Percentiles rank a stretch among this genome's conserved stretches.
Conservation (phyloP, 441 rosid genomes). For the Sinapis alba region DNA sequence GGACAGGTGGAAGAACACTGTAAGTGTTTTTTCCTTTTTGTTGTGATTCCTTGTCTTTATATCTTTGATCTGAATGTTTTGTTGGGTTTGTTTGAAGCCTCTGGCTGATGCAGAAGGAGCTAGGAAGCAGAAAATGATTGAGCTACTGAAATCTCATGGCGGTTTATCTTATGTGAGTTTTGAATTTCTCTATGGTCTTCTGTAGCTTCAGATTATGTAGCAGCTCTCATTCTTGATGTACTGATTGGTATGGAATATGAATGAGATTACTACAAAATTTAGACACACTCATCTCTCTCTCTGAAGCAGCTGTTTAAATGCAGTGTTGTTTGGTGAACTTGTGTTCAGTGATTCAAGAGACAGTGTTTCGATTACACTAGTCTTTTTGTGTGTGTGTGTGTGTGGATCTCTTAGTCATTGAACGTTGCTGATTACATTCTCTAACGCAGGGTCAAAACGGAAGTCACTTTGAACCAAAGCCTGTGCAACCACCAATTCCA, state of each 20-base stretch:
- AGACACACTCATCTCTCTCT: neutral
- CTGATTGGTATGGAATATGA: constrained; percentile 11
- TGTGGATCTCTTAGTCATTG: constrained; percentile 2
- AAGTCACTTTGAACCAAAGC: constrained; percentile 96
- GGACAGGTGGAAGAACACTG: constrained; percentile 99
- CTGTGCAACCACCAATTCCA: constrained; percentile 90
- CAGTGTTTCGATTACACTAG: neutral
- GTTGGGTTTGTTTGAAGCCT: constrained; percentile 55
- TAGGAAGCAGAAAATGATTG: constrained; percentile 74
- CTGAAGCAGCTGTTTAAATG: neutral
- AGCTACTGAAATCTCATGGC: constrained; percentile 75
- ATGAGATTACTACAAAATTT: neutral
- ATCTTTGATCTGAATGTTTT: constrained; percentile 2
- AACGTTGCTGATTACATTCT: constrained; percentile 7
- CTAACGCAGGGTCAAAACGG: constrained; percentile 91
- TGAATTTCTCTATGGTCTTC: neutral
- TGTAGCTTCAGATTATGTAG: constrained; percentile 10
- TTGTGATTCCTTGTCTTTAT: neutral
- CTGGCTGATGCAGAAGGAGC: constrained; percentile 99
- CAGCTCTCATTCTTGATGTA: constrained; percentile 5
- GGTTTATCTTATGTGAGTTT: constrained; percentile 87
- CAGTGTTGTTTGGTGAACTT: constrained; percentile 6
- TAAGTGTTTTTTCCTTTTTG: constrained; percentile 16
- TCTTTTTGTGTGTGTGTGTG: neutral
- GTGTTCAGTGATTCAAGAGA: constrained; percentile 9